Evolutionary conservation across 257 asterid species (phyloP), one percentile per base, ranked within the genome.

Genomic region (Ballota nigra): DNA sequence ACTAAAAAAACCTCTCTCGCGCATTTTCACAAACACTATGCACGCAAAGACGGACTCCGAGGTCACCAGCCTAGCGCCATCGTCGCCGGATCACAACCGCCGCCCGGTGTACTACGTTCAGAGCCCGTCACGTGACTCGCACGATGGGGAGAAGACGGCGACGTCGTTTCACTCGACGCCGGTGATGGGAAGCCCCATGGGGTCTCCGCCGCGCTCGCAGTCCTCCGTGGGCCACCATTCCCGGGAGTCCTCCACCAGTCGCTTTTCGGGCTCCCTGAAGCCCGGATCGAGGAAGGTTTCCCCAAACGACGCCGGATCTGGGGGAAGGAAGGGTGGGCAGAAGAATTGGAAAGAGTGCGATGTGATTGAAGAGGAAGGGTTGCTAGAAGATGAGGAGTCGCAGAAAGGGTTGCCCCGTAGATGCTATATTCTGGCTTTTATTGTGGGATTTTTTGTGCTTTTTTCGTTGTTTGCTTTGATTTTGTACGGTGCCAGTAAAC

Each of bases 11-110:
- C 11, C 16, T 47, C 55, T n/a, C 55, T 47, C 55, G 4, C 9
- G 22, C 71, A 5, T 0, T 4, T 63, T 78, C 75, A 40, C 53
- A 18, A 16, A 6, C 63, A 82, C 70, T 66, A 92, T 90, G 98
- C 98, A 93, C 75, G 85, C 97, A 0, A 93, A 93, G 78, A 91
- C 96, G 9, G 98, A 93, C 72, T 93, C 98, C 6, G 98, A 93
- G 59, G 97, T 77, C 3, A 85, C 97, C 16, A 93, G 98, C 74
- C 31, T 89, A 16, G 98, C 97, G 1, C 96, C 92, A 20, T 93
- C 98, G 8, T 93, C 97, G 24, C 98, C 98, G 66, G 96, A 90
- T 80, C 80, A 91, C 75, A 82, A 58, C 53, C 79, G 98, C 6
- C 90, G 94, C 0, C 86, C 90, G 19, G 97, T 69, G n/a, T 93